Evolutionary conservation across 1,139 yeast genomes (phyloP).

Genomic region (Sugiyamaella novakii): DNA sequence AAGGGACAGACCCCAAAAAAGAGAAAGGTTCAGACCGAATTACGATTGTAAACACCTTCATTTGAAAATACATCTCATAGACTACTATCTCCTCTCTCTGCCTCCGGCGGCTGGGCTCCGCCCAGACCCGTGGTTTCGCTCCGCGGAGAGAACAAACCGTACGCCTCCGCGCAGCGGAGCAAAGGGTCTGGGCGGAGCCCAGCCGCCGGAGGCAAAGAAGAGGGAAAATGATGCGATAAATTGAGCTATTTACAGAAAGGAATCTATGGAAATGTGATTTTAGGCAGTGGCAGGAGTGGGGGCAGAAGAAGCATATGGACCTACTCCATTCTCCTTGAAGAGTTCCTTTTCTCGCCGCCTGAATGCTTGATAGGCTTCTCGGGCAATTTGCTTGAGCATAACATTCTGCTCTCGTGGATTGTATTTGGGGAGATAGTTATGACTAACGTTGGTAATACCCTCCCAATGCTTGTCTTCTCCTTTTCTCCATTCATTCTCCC

Average conservation of each 20-base stretch:
- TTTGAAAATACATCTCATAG: constrained; percentile 4
- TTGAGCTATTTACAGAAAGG: constrained; percentile 10
- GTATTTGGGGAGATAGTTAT: constrained; percentile 59
- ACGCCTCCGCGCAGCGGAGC: background rate
- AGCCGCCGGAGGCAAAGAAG: background rate
- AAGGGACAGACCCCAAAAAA: constrained; percentile 36
- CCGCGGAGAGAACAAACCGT: background rate
- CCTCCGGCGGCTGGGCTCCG: constrained; percentile 7
- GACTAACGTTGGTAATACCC: constrained; percentile 49
- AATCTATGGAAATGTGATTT: background rate
- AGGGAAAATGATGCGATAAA: background rate
- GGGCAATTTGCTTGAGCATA: constrained; percentile 59
- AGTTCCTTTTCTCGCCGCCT: constrained; percentile 14
- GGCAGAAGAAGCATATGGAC: constrained; percentile 3
- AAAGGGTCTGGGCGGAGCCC: background rate
- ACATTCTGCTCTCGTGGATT: constrained; percentile 68
- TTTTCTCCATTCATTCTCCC: constrained; percentile 88
- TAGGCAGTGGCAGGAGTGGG: background rate
- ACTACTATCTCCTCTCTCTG: background rate
- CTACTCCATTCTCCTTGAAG: constrained; percentile 2
- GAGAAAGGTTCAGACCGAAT: constrained; percentile 33
- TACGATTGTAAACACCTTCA: constrained; percentile 26
- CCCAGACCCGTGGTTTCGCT: background rate
- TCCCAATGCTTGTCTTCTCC: constrained; percentile 76
- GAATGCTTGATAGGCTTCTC: constrained; percentile 25